Base-by-base conservation (phyloP, 2,329 filamentous ascomycete genomes). In the Colletotrichum euphorbiae region DNA sequence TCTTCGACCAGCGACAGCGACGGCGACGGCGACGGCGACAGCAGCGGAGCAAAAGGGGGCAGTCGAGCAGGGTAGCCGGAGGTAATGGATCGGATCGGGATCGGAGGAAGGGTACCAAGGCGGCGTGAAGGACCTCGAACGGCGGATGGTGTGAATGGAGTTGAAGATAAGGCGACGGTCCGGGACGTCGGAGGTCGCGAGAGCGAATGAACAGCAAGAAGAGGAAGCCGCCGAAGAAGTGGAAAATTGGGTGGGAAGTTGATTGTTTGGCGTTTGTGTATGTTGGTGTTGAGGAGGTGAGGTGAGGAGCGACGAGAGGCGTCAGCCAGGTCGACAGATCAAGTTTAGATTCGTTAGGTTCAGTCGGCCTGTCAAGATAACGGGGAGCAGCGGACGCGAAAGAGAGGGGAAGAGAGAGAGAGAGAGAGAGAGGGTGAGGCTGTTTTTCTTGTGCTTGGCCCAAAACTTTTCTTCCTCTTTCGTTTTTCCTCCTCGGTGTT, bases 1-100 rank as follows among this genome's bases (percentile, higher is more conserved):
- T 66, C 54, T 52, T 66, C 63, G 65, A 64, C 65, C 65, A 68
- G 65, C 65, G 65, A 65, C 65, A 65, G 54, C 52, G 40, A 65
- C 46, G 21, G 65, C 65, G 65, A 65, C 65, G 59, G 54, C 52
- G 40, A 65, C 46, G 21, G 42, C n/a, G 59, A 28, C 48, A 31
- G 42, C 50, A 51, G 65, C 60, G 65, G 61, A 65, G 52, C 40
- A 57, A 59, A 65, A 58, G 62, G 62, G 48, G 46, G 52, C 55
- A 55, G 54, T 19, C 40, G 56, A 40, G 54, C 61, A 65, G 54
- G 65, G 65, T 59, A 65, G 65, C 65, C 61, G 61, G 65, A 68
- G 54, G 61, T 65, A 58, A 65, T 58, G 46, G 61, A 59, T 68
- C 60, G 54, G 59, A 65, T 58, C 61, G 54, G 51, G 61, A 58